Base-by-base conservation (phyloP, 805 yeast species). In the Suhomyces emberorum region DNA sequence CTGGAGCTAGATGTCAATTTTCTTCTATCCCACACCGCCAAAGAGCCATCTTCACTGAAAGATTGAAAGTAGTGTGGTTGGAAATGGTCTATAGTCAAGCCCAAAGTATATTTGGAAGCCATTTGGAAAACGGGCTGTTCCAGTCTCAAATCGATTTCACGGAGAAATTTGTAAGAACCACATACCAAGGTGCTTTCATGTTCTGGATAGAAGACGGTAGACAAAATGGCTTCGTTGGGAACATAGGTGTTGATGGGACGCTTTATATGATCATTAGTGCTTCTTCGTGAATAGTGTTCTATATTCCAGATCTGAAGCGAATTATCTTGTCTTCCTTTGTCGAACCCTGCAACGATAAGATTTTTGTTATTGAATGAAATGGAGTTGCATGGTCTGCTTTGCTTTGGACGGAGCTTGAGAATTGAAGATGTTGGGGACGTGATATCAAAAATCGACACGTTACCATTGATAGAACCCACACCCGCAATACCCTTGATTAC, bases 221-320 rank as follows among this genome's bases (percentile, higher is more conserved):
- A 80, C 1, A 80, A 63, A 0, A 91, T 74, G 5, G 84, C 79
- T 54, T 89, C 98, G 48, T 84, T 83, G 19, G 81, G 77, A 17
- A 86, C 68, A 47, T 72, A 81, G 0, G 83, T 70, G 32, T 70
- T 65, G 7, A 76, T 58, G 3, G 86, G 81, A 36, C 72, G 43
- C n/a, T 69, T 66, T 1, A 74, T 61, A 35, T 75, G 77, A 22
- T 75, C 76, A 39, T 71, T 72, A 15, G 66, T 66, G 34, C 71
- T 63, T 29, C 57, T 57, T 31, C 67, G 58, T 1, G 76, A 63
- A 42, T 77, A 82, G 46, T 79, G 79, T 37, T 75, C 77, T 3
- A 85, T 67, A 53, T 87, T 88, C 89, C 93, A 89, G 4, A 89
- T 69, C 46, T 83, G 83, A 29, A 89, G 61, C 15, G 91, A 80